Percentiles rank a stretch among this genome's conserved stretches.
These are phyloP conservation scores for Incumbomyces lentus DNA, from an alignment of 2,329 filamentous ascomycete species.

Conservation along the genomic window DNA sequence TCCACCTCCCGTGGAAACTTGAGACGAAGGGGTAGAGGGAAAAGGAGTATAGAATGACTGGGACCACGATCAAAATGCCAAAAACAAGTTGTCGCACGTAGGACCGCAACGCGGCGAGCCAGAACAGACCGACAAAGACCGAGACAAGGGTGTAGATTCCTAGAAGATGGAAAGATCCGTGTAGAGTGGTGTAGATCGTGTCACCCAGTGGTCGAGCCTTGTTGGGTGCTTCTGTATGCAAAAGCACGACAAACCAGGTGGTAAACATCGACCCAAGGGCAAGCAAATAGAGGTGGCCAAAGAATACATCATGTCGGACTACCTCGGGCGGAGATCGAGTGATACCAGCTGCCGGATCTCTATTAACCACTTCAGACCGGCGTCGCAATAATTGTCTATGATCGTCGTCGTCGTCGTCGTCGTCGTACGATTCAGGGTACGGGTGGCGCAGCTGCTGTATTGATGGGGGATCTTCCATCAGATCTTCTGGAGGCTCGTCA, in stretches of 20 bases:
- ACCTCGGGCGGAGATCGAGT: conserved; percentile 54
- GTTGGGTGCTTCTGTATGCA: conserved; percentile 68
- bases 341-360: conserved; percentile 24
- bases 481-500: conserved; percentile 31
- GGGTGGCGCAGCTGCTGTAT: conserved; percentile 47
- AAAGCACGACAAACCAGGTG: conserved; percentile 77
- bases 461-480: conserved; percentile 44
- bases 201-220: conserved; percentile 69
- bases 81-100: conserved; percentile 79
- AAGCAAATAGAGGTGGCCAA: conserved; percentile 82
- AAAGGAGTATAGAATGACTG: conserved; percentile 76
- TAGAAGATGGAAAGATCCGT: conserved; percentile 78
- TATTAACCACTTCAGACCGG: conserved; percentile 32
- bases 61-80: conserved; percentile 71
- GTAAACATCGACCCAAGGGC: conserved; percentile 73
- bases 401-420: conserved; percentile 41
- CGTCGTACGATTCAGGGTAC: conserved; percentile 30
- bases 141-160: conserved; percentile 87
- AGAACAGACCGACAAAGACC: conserved; percentile 74
- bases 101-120: conserved; percentile 78
- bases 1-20: conserved; percentile 68
- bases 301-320: conserved; percentile 80
- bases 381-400: conserved; percentile 27
- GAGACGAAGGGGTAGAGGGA: conserved; percentile 83
- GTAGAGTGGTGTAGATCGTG: conserved; percentile 83